phyloP scores from a whole-genome alignment of 768 basidiomycete genomes.

The Crassisporium funariophilum region DNA sequence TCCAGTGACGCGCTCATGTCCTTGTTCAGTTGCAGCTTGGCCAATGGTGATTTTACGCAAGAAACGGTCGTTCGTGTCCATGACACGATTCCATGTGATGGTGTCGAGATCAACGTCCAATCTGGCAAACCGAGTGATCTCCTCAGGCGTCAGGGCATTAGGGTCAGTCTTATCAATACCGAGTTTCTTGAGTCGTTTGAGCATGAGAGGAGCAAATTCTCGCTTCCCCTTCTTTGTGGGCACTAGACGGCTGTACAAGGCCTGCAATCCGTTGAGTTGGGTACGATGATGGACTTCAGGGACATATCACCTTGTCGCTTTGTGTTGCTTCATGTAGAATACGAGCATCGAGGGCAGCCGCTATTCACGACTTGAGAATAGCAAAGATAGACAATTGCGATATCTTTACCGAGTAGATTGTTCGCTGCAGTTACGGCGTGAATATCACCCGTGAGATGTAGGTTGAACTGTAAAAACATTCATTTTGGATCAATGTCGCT shows the following conservation, averaged over 20 bases:
- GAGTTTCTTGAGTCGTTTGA: conserved; percentile 92
- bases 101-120: conserved; percentile 89
- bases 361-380: conserved; percentile 36
- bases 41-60: conserved; percentile 92
- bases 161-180: conserved; percentile 95
- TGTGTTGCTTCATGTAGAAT: conserved; percentile 98
- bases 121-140: conserved; percentile 86
- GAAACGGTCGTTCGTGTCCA: conserved; percentile 97
- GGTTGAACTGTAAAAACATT: conserved; percentile 71
- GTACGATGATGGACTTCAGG: background rate
- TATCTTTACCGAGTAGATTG: conserved; percentile 78
- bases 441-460: conserved; percentile 96
- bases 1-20: conserved; percentile 84
- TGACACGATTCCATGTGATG: conserved; percentile 97
- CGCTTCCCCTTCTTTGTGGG: conserved; percentile 93
- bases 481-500: background rate
- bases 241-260: conserved; percentile 88
- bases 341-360: conserved; percentile 94
- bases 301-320: conserved; percentile 71
- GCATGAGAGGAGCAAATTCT: conserved; percentile 94
- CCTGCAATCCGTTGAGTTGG: conserved; percentile 37
- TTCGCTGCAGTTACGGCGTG: conserved; percentile 98
- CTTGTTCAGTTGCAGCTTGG: conserved; percentile 87
- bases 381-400: background rate
- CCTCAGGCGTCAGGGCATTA: conserved; percentile 88